phyloP scores from a whole-genome alignment of 2,329 filamentous ascomycete species.

The Penicillium sp. region DNA sequence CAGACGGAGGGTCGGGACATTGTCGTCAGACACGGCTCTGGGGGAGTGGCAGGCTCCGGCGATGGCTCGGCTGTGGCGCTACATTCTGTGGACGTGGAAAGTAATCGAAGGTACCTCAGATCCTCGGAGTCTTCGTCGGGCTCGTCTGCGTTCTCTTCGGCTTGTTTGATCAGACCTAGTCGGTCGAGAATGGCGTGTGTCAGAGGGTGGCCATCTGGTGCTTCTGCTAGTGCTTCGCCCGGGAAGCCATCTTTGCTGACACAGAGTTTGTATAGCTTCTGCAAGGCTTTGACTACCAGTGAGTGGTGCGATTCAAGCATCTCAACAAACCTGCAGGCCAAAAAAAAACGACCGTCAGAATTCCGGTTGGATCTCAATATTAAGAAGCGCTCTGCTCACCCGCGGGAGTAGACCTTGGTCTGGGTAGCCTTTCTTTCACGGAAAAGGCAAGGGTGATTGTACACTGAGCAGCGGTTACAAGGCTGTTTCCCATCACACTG shows the following conservation, averaged over 20 bases:
- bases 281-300: conserved; percentile 42
- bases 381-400: conserved; percentile 26
- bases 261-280: conserved; percentile 43
- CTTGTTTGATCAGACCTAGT: conserved; percentile 44
- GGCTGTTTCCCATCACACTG: conserved; percentile 48
- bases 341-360: not conserved
- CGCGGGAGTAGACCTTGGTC: conserved; percentile 45
- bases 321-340: conserved; percentile 39
- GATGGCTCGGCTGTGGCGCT: conserved; percentile 40
- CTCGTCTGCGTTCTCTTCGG: conserved; percentile 40
- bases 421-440: conserved; percentile 45
- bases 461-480: conserved; percentile 44
- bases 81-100: conserved; percentile 38
- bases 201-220: conserved; percentile 40
- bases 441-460: conserved; percentile 46
- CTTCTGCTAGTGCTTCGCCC: conserved; percentile 40
- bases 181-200: conserved; percentile 45
- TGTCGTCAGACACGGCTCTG: conserved; percentile 29
- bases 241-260: conserved; percentile 44
- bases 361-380: not conserved
- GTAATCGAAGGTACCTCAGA: conserved; percentile 35
- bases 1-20: conserved; percentile 20
- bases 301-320: conserved; percentile 47
- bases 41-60: conserved; percentile 35
- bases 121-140: conserved; percentile 37